Percentiles rank a stretch among this genome's conserved stretches.
These are phyloP conservation scores for Coemansia sp. DNA, from an alignment of 192 early-diverging fungal genomes.

Conservation along the genomic window DNA sequence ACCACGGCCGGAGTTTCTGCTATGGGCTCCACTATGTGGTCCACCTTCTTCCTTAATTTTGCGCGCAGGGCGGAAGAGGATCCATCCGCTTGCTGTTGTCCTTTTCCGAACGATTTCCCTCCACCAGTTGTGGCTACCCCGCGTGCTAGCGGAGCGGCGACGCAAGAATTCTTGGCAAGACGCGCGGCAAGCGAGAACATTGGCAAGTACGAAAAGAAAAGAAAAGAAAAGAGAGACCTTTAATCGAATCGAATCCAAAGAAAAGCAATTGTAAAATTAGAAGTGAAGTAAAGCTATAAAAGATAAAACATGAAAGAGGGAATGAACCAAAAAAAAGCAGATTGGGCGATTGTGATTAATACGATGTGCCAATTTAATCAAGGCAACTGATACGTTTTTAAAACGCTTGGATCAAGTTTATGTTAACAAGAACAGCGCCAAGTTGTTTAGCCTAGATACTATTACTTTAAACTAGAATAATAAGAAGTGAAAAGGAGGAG, in stretches of 20 bases:
- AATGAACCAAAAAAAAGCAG: too few species aligned
- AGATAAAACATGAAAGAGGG: too few species aligned
- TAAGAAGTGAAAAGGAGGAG: not conserved
- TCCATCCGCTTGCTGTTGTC: not conserved
- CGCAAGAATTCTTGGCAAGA: not conserved
- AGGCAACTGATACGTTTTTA: too few species aligned
- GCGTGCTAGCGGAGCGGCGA: not conserved
- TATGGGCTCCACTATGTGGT: constrained; percentile 6
- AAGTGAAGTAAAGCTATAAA: too few species aligned
- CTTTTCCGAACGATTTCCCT: not conserved
- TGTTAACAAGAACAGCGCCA: not conserved
- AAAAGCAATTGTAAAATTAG: not conserved
- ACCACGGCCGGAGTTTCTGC: constrained; percentile 6
- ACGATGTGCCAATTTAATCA: too few species aligned
- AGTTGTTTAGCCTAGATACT: not conserved
- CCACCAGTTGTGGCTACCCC: not conserved
- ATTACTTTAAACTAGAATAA: not conserved
- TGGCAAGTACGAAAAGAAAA: not conserved
- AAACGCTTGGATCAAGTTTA: too few species aligned
- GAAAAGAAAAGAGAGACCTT: constrained; percentile 1
- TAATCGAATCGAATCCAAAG: not conserved
- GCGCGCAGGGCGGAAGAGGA: not conserved
- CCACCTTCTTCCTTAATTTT: constrained; percentile 7
- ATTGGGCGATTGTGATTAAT: too few species aligned
- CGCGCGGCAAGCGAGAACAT: not conserved